Evolutionary conservation across 805 yeast genomes (phyloP).

Genomic region (Danielozyma ontarioensis): DNA sequence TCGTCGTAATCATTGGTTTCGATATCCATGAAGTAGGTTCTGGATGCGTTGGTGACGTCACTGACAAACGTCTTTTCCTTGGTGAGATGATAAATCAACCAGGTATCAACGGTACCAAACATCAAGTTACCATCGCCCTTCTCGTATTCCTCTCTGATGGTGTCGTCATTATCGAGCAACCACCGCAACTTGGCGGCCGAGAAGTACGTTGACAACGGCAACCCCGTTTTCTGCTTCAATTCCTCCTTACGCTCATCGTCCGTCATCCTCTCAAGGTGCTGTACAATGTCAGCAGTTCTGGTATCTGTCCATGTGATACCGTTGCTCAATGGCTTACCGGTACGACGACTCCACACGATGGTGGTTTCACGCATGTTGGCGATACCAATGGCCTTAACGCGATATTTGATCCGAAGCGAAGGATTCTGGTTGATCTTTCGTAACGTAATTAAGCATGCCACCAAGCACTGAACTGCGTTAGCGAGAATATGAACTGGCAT

Average conservation of each 20-base stretch:
- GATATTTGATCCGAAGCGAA: conserved; percentile 47
- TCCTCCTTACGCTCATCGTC: conserved; percentile 52
- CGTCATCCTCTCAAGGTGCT: conserved; percentile 50
- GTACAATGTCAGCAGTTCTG: conserved; percentile 70
- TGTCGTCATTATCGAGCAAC: conserved; percentile 76
- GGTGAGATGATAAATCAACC: conserved; percentile 86
- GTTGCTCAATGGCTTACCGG: conserved; percentile 77
- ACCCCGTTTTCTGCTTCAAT: conserved; percentile 66
- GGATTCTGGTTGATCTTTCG: conserved; percentile 52
- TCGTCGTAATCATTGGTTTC: conserved; percentile 72
- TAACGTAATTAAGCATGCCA: conserved; percentile 54
- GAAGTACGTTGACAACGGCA: conserved; percentile 87
- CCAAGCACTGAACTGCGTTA: conserved; percentile 76
- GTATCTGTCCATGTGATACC: conserved; percentile 98
- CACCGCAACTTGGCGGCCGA: conserved; percentile 87
- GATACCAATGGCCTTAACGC: conserved; percentile 73
- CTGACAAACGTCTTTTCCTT: conserved; percentile 65
- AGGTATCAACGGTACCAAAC: conserved; percentile 93
- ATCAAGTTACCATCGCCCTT: conserved; percentile 65
- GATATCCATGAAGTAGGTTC: conserved; percentile 87
- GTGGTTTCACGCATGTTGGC: conserved; percentile 97
- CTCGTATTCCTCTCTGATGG: conserved; percentile 63
- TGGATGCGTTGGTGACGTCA: conserved; percentile 86
- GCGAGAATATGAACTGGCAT: conserved; percentile 79
- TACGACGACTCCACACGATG: conserved; percentile 75